These are phyloP conservation scores for Ephemerocybe angulata DNA, from an alignment of 768 basidiomycete genomes.

Conservation along the genomic window DNA sequence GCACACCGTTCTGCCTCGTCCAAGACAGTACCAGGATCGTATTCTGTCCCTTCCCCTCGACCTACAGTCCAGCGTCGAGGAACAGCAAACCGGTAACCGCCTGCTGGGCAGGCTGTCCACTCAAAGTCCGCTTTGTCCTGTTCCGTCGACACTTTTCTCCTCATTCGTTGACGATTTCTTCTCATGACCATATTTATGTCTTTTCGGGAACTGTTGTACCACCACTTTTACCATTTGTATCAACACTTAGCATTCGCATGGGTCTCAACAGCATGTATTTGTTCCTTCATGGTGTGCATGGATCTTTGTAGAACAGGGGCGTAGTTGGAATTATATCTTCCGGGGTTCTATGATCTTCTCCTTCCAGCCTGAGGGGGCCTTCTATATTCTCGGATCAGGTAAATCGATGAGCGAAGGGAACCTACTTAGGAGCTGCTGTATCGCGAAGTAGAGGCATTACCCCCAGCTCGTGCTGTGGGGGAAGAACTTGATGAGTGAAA, in stretches of 20 bases:
- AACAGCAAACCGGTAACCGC: background rate
- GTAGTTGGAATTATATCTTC: background rate
- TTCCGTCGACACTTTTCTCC: background rate
- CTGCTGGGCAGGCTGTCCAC: background rate
- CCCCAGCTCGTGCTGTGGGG: no score
- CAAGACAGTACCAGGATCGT: constrained; percentile 6
- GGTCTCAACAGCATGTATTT: background rate
- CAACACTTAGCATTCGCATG: background rate
- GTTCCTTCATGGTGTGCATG: background rate
- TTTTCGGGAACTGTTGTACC: background rate
- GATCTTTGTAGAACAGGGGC: background rate
- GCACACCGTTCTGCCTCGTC: constrained; percentile 1
- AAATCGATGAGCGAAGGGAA: background rate
- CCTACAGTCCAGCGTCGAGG: background rate
- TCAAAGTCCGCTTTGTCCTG: background rate
- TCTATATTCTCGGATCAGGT: background rate
- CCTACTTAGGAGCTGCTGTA: background rate
- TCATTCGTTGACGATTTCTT: background rate
- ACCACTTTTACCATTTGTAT: constrained; percentile 1
- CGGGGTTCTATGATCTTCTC: background rate
- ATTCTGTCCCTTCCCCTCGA: background rate
- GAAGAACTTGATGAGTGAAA: no score
- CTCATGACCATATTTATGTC: background rate
- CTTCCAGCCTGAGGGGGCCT: background rate
- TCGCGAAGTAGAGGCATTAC: no score